Conservation (phyloP, 192 early-diverging fungal genomes). For the Coemansia erecta region DNA sequence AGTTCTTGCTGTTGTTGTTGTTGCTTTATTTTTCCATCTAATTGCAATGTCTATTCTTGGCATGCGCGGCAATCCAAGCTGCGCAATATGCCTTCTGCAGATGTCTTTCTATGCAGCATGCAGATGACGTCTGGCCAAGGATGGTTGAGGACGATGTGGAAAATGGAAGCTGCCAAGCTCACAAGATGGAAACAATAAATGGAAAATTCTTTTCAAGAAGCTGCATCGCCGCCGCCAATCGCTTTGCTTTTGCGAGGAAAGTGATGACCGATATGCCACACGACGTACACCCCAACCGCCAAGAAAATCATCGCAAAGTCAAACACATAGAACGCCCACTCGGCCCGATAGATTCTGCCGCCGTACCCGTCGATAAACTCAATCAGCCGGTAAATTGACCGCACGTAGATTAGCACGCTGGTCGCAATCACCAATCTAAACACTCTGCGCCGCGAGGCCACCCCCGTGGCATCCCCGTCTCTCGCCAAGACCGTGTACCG, state of each 20-base stretch:
- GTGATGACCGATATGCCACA: slow-evolving; percentile 15
- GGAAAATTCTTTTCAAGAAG: background rate
- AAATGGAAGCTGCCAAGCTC: background rate
- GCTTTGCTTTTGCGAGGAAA: slow-evolving; percentile 7
- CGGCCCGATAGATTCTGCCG: slow-evolving; percentile 40
- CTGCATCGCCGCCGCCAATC: background rate
- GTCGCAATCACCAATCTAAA: slow-evolving; percentile 31
- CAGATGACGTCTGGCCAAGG: no score
- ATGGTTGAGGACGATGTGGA: no score
- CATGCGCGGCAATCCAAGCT: no score
- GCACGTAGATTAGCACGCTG: slow-evolving; percentile 35
- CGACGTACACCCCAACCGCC: slow-evolving; percentile 26
- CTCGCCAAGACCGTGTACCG: slow-evolving; percentile 20
- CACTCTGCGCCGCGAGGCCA: slow-evolving; percentile 22
- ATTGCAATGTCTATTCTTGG: no score
- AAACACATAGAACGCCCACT: slow-evolving; percentile 52
- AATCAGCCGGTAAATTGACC: slow-evolving; percentile 42
- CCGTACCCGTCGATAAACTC: slow-evolving; percentile 45
- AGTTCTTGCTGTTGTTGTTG: no score
- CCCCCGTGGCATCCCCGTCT: slow-evolving; percentile 8
- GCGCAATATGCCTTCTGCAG: no score
- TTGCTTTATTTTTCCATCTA: no score
- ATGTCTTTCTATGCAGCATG: no score
- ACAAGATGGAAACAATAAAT: background rate
- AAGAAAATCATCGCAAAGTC: slow-evolving; percentile 38